Conservation (phyloP, 1,284 basidiomycete species). For the Porphyrellus sp. region DNA sequence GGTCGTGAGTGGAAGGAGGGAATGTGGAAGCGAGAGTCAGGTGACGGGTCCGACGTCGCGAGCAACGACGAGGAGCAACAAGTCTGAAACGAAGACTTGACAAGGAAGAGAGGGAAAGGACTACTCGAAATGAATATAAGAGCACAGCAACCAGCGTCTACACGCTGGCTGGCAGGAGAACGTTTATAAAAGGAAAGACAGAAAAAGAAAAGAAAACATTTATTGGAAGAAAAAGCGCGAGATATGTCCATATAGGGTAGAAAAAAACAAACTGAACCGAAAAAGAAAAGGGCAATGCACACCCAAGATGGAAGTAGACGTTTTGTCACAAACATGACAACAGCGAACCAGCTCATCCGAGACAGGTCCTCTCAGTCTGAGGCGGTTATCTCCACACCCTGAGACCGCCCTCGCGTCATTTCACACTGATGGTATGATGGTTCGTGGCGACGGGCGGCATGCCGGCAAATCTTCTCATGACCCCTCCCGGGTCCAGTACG, state of each 20-base stretch:
- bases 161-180: constrained; percentile 13
- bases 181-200: constrained; percentile 15
- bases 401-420: constrained; percentile 11
- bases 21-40: constrained; percentile 31
- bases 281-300: constrained; percentile 6
- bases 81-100: constrained; percentile 30
- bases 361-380: constrained; percentile 20
- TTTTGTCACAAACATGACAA: constrained; percentile 22
- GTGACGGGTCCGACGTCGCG: constrained; percentile 23
- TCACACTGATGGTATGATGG: constrained; percentile 18
- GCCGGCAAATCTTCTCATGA: constrained; percentile 22
- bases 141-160: constrained; percentile 26
- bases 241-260: constrained; percentile 19
- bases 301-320: constrained; percentile 11
- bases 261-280: background rate
- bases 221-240: constrained; percentile 3
- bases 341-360: constrained; percentile 31
- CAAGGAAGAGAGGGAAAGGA: constrained; percentile 26
- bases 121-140: constrained; percentile 33
- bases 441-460: constrained; percentile 10
- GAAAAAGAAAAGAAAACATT: constrained; percentile 14
- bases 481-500: constrained; percentile 2
- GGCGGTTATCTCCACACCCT: constrained; percentile 26
- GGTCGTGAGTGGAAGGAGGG: constrained; percentile 45
- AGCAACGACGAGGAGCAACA: constrained; percentile 32